Conservation (phyloP, 805 yeast species). For the Candida gorgasii region DNA sequence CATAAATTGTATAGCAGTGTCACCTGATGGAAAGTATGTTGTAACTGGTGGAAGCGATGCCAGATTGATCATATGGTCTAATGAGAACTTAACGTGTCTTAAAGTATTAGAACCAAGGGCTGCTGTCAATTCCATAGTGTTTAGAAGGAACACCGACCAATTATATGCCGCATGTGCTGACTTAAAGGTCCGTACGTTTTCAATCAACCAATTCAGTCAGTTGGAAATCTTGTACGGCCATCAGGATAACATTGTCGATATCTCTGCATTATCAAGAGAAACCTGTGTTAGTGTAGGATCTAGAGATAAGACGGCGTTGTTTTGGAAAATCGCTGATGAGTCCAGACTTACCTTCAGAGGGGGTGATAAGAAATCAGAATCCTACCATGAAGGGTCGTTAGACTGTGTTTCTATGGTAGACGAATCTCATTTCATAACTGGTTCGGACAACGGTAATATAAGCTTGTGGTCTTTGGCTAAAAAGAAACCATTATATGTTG, state of each 20-base stretch:
- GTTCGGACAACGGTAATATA: constrained; percentile 90
- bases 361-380: constrained; percentile 54
- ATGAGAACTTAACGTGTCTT: constrained; percentile 72
- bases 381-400: constrained; percentile 73
- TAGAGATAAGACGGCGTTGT: constrained; percentile 91
- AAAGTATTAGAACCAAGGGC: constrained; percentile 80
- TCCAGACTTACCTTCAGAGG: constrained; percentile 91
- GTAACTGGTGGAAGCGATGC: constrained; percentile 91
- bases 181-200: constrained; percentile 82
- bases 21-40: constrained; percentile 83
- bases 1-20: constrained; percentile 75
- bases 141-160: constrained; percentile 80
- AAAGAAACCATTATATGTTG: constrained; percentile 78
- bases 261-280: constrained; percentile 79
- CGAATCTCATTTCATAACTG: constrained; percentile 90
- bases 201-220: constrained; percentile 83
- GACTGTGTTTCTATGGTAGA: constrained; percentile 91
- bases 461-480: constrained; percentile 88
- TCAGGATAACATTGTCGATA: constrained; percentile 84
- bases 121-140: constrained; percentile 67
- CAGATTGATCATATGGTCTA: constrained; percentile 81
- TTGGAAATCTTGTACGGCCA: constrained; percentile 93
- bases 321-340: constrained; percentile 97
- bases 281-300: constrained; percentile 96
- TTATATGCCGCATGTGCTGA: constrained; percentile 93